Percentiles rank a stretch among this genome's conserved stretches.
Conservation (phyloP, 805 yeast genomes). For the Lipomyces lipofer region DNA sequence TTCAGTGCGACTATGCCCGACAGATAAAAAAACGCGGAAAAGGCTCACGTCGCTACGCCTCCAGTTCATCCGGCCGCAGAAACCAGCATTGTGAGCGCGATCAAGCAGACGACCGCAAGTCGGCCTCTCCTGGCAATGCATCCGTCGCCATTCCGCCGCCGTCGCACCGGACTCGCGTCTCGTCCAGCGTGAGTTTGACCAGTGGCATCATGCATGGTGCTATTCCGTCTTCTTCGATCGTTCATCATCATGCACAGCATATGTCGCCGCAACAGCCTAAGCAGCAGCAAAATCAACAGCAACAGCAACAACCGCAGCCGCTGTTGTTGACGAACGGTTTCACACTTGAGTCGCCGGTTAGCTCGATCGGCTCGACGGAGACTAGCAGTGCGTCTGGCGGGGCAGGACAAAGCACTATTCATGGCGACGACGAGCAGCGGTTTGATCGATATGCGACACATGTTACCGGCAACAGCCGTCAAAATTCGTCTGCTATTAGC, state of each 20-base stretch:
- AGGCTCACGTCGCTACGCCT: constrained; percentile 38
- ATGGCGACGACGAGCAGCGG: neutral
- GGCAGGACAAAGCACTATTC: neutral
- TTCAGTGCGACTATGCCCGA: constrained; percentile 45
- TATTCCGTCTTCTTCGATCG: neutral
- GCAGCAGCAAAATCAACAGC: neutral
- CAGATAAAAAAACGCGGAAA: constrained; percentile 51
- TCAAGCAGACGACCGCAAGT: neutral
- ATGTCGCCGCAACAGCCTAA: no score
- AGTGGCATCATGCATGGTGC: neutral
- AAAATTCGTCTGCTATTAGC: neutral
- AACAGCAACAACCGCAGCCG: neutral
- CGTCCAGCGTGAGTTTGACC: neutral
- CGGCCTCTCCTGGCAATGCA: neutral
- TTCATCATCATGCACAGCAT: no score
- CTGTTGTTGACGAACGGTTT: neutral
- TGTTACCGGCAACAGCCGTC: neutral
- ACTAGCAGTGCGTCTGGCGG: neutral
- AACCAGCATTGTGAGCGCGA: neutral
- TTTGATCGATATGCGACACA: neutral
- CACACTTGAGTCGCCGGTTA: neutral
- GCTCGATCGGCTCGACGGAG: neutral
- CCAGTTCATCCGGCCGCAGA: constrained; percentile 17
- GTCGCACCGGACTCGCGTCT: neutral
- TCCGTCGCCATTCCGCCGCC: neutral